Percentiles rank a stretch among this genome's conserved stretches.
phyloP scores from a whole-genome alignment of 2,329 filamentous ascomycete genomes.

The Bipolaris cookei region DNA sequence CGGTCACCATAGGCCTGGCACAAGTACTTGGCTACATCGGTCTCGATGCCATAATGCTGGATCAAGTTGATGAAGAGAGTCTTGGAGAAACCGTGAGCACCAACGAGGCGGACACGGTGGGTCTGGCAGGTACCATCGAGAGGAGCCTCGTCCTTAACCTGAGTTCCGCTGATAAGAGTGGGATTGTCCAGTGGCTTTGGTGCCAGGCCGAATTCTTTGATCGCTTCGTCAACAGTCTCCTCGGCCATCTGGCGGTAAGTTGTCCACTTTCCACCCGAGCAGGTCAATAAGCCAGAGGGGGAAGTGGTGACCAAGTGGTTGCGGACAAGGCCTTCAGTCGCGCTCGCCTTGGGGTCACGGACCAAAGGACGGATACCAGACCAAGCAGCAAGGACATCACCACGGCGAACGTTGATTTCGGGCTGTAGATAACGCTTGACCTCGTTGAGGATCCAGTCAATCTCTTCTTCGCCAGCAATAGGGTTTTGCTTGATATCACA shows the following conservation, averaged over 20 bases:
- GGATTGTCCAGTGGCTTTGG: conserved; percentile 64
- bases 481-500: conserved; percentile 75
- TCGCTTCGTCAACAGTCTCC: conserved; percentile 82
- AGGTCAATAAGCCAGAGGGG: conserved; percentile 79
- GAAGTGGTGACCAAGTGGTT: conserved; percentile 85
- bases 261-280: conserved; percentile 90
- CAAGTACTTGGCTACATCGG: conserved; percentile 88
- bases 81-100: conserved; percentile 86
- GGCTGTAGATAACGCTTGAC: conserved; percentile 81
- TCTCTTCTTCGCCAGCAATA: conserved; percentile 79
- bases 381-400: conserved; percentile 90
- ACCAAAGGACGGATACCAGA: conserved; percentile 86
- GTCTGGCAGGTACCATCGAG: conserved; percentile 81
- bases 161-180: conserved; percentile 72
- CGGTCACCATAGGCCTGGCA: conserved; percentile 88
- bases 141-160: conserved; percentile 73
- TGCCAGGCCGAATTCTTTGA: conserved; percentile 70
- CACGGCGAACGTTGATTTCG: conserved; percentile 82
- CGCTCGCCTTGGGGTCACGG: conserved; percentile 82
- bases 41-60: conserved; percentile 90
- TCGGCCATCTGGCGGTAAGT: conserved; percentile 94
- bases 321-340: conserved; percentile 85
- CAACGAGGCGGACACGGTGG: conserved; percentile 79
- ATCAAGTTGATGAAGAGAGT: conserved; percentile 94
- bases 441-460: conserved; percentile 86